These are phyloP conservation scores for Phytopythium litorale DNA, from an alignment of 352 stramenopile genomes.

Conservation along the genomic window DNA sequence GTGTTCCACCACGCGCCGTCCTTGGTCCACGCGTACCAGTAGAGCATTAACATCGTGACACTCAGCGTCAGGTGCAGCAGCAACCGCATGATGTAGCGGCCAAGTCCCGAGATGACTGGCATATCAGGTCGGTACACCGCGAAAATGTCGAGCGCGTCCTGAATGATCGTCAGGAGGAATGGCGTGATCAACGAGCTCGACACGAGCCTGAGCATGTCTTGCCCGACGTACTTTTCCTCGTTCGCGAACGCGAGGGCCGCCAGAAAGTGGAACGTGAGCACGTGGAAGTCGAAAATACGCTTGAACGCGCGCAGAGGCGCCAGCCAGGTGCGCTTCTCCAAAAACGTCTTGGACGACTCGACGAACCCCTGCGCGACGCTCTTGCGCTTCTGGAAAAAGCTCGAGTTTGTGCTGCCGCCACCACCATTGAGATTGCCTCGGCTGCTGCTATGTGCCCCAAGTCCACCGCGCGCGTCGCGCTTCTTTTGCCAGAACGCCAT, in stretches of 20 bases:
- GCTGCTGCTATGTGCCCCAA: constrained; percentile 6
- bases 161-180: constrained; percentile 84
- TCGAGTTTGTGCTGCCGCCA: constrained; percentile 12
- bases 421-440: constrained; percentile 20
- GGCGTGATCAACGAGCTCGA: constrained; percentile 93
- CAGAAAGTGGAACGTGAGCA: constrained; percentile 96
- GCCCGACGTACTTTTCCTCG: constrained; percentile 89
- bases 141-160: constrained; percentile 91
- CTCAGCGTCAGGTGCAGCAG: constrained; percentile 60
- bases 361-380: constrained; percentile 89
- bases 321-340: constrained; percentile 98
- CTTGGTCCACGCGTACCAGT: constrained; percentile 79
- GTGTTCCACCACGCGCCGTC: constrained; percentile 52
- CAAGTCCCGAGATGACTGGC: constrained; percentile 46
- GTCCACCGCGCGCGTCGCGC: constrained; percentile 27
- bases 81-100: constrained; percentile 87
- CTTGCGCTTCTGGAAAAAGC: constrained; percentile 48
- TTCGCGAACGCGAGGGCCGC: constrained; percentile 89
- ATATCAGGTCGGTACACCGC: constrained; percentile 58
- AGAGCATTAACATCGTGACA: constrained; percentile 64
- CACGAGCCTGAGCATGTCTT: constrained; percentile 79
- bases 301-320: constrained; percentile 93
- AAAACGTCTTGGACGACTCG: constrained; percentile 94
- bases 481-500: constrained; percentile 58
- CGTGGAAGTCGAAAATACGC: constrained; percentile 97